Evolutionary conservation across 2,329 filamentous ascomycete genomes (phyloP).

Genomic region (Aaosphaeria arxii): DNA sequence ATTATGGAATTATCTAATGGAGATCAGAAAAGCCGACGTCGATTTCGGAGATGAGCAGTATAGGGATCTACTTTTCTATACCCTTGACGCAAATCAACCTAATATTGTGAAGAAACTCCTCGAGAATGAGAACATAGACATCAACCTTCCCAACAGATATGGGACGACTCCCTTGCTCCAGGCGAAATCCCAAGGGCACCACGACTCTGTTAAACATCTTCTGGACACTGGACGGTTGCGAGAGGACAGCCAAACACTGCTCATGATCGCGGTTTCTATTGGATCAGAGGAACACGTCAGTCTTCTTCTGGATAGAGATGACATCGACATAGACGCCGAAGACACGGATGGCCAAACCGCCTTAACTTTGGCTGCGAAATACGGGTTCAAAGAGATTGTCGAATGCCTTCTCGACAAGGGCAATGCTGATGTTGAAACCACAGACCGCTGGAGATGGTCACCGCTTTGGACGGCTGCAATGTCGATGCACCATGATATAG

Average conservation of each 20-base stretch:
- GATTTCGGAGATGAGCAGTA: neutral
- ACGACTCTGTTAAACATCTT: neutral
- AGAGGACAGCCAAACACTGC: neutral
- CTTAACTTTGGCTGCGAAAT: neutral
- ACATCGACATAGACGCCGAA: neutral
- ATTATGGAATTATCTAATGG: slow-evolving; percentile 2
- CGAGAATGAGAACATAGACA: neutral
- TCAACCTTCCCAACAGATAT: neutral
- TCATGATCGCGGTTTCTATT: neutral
- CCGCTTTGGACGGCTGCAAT: neutral
- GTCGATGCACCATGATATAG: neutral
- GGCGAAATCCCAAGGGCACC: neutral
- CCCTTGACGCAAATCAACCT: too few relatives aligned
- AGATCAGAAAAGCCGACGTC: neutral
- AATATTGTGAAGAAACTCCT: neutral
- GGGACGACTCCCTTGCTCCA: slow-evolving; percentile 2
- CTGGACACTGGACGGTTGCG: neutral
- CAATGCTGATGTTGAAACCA: neutral
- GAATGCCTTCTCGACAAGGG: neutral
- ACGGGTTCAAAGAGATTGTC: neutral
- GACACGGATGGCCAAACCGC: neutral
- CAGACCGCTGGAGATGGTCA: neutral
- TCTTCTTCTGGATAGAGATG: neutral
- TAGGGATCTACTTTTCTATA: too few relatives aligned
- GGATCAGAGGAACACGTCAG: neutral